Conservation (phyloP, 768 basidiomycete genomes). For the Cystobasidium ongulense region DNA sequence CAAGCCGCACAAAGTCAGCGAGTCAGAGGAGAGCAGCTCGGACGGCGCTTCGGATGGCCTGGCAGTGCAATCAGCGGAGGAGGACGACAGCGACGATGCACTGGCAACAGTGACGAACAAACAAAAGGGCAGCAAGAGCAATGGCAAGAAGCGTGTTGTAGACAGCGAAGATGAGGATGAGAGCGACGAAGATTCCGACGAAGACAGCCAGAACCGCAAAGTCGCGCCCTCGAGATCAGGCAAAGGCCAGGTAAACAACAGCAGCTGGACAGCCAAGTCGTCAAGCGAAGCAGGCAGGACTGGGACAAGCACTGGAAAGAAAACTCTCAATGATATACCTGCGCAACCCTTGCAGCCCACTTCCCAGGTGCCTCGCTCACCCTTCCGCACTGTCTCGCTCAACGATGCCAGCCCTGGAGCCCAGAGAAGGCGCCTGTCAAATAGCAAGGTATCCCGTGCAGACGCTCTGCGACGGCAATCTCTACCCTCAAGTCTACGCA, state of each 20-base stretch:
- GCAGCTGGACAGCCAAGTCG: neutral
- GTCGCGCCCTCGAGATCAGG: neutral
- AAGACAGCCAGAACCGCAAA: constrained; percentile 1
- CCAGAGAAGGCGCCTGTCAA: neutral
- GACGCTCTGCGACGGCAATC: constrained; percentile 20
- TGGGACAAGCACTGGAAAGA: no score
- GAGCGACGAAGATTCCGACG: neutral
- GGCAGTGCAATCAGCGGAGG: neutral
- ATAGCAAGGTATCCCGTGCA: neutral
- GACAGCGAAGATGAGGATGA: constrained; percentile 6
- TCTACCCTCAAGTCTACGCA: constrained; percentile 22
- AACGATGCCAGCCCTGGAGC: constrained; percentile 12
- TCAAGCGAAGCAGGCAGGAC: neutral
- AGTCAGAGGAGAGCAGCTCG: neutral
- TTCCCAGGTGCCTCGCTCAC: neutral
- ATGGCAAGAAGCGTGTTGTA: neutral
- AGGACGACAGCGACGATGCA: constrained; percentile 19
- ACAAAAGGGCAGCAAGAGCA: neutral
- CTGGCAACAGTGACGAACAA: neutral
- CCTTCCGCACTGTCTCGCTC: constrained; percentile 20
- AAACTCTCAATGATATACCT: neutral
- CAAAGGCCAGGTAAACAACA: constrained; percentile 23
- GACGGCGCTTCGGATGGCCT: constrained; percentile 5
- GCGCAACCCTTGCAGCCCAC: neutral
- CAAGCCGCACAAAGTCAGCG: neutral